Evolutionary conservation across 2,329 filamentous ascomycete genomes (phyloP).

Genomic region (Colletotrichum karsti): DNA sequence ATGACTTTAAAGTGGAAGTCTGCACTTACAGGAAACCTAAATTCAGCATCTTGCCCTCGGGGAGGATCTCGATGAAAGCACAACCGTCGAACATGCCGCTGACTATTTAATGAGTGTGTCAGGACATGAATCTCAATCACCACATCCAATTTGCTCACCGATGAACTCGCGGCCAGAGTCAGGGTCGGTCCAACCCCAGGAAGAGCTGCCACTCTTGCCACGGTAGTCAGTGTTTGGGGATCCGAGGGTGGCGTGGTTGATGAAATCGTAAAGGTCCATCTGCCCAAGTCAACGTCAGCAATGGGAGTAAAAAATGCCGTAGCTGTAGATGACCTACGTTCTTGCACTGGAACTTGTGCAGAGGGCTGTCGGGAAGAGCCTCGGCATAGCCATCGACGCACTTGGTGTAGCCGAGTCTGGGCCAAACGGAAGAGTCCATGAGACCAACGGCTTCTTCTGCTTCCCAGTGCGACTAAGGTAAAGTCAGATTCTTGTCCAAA

Average conservation of each 20-base stretch:
- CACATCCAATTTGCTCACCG: neutral
- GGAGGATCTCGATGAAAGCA: conserved; percentile 52
- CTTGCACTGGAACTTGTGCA: conserved; percentile 34
- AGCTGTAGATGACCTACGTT: conserved; percentile 17
- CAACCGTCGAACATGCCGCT: conserved; percentile 47
- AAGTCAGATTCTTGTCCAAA: neutral
- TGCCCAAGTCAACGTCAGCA: neutral
- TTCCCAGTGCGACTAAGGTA: conserved; percentile 23
- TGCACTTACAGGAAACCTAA: conserved; percentile 47
- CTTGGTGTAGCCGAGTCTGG: conserved; percentile 33
- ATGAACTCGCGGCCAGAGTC: conserved; percentile 41
- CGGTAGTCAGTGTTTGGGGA: conserved; percentile 39
- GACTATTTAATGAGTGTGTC: neutral
- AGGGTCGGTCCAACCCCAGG: conserved; percentile 52
- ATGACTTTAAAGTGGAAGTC: neutral
- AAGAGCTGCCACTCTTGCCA: conserved; percentile 37
- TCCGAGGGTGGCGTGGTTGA: conserved; percentile 59
- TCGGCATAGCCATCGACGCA: conserved; percentile 33
- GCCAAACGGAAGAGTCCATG: conserved; percentile 33
- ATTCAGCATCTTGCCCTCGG: conserved; percentile 50
- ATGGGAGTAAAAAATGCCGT: fast-evolving
- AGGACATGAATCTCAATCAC: too few relatives aligned
- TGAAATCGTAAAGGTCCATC: conserved; percentile 62
- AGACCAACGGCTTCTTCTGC: conserved; percentile 31
- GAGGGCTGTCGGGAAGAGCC: conserved; percentile 31